Base-by-base conservation (phyloP, 345 rosid species). In the Angophora floribunda region DNA sequence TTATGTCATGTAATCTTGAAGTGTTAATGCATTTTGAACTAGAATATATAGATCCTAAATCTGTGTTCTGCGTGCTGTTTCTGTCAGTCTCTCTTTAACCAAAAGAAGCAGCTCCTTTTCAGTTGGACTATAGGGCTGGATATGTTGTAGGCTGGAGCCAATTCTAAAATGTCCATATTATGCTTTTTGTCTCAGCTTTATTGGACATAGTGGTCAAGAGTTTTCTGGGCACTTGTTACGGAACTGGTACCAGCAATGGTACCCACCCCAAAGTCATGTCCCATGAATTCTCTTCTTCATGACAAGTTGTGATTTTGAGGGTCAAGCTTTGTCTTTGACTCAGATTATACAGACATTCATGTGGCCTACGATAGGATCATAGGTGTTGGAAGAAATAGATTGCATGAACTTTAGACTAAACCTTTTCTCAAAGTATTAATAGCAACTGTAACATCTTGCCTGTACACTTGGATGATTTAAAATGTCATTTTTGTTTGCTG, bases 111-210 rank as follows among this genome's bases (percentile, higher is more conserved):
- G 3, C 36, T 63, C 3, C 41, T 3, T 28, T 63, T n/a, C 5
- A n/a, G 1, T 63, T 9, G 3, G 1, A 14, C 4, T n/a, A 14
- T 19, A 13, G 41, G 61, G 28, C 9, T 0, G 13, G 0, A n/a
- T 61, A n/a, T 1, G 36, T 63, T n/a, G 19, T n/a, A n/a, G 41
- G 75, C 19, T 63, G 2, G 36, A 63, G 4, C 36, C 75, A 63
- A n/a, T 13, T 63, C 75, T 13, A 63, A 13, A 10, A 63, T 63
- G 36, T 65, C 41, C 14, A 65, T 13, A 2, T n/a, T n/a, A n/a
- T n/a, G 67, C 41, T 1, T n/a, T 63, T 65, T 65, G 21, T n/a
- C 9, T 65, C 10, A 0, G 5, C 41, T 65, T n/a, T n/a, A 30
- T 13, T 65, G 17, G 6, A 30, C 4, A 14, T 1, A 5, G 5